Evolutionary conservation across 192 early-diverging fungal species (phyloP), one percentile per base, ranked within the genome.

Genomic region (Haplosporangium gracile): DNA sequence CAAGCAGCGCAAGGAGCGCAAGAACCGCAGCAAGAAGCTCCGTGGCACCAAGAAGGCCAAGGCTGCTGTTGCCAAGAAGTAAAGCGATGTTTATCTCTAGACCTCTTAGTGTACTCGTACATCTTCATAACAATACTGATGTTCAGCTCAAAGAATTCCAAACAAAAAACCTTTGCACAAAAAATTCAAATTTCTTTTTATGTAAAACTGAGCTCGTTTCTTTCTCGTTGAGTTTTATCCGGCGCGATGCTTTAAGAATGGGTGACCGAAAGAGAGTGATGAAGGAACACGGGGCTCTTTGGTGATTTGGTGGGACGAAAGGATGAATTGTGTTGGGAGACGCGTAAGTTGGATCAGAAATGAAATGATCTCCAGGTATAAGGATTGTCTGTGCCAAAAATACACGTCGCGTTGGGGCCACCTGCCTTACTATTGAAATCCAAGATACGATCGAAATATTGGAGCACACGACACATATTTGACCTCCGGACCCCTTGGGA

Each of bases 1-100:
- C 91, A 99, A 98, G 93, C 98, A 99, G 91, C 95, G 97, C 89
- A 99, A 98, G 96, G 97, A 99, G 90, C 93, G 95, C 89, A 98
- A 98, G 95, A 99, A 99, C 96, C 93, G 98, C 89, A 89, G 93
- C 88, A 99, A 99, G 97, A 99, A 97, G 95, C 91, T 97, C 93
- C 93, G 95, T 88, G 97, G 97, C 89, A 97, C 97, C 91, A 97
- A 96, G 92, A 99, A 98, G 95, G 90, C 91, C 90, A 95, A 94
- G 90, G 93, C 90, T 78, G 85, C 92, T 77, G 89, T 76, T 72
- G 84, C 84, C 82, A 92, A 92, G 91, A 92, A 93, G 87, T 92
- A 93, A 88, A 92, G 74, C 49, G 26, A 65, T 47, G 76, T 85
- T 63, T 34, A 77, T 83, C 80, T 43, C 47, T 81, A 75, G 74